Percentiles rank a stretch among this genome's conserved stretches.
phyloP scores from a whole-genome alignment of 2,329 filamentous ascomycete species.

The Fusarium albidum region DNA sequence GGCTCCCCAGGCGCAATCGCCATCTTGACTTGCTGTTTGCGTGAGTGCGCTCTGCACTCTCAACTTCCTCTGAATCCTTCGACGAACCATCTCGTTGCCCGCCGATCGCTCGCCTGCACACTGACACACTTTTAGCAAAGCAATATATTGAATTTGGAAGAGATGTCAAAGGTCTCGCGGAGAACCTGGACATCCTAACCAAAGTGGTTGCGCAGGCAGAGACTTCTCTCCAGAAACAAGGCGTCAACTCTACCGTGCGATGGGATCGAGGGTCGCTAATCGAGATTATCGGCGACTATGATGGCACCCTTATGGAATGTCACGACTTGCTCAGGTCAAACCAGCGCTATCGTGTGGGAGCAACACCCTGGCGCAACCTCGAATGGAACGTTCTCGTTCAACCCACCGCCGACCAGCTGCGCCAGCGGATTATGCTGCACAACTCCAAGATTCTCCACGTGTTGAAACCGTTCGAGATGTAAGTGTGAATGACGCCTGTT shows the following conservation, averaged over 20 bases:
- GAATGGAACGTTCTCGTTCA: conserved; percentile 49
- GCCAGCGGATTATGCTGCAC: conserved; percentile 44
- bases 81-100: neutral
- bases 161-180: conserved; percentile 42
- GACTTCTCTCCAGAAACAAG: conserved; percentile 37
- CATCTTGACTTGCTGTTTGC: neutral
- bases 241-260: conserved; percentile 28
- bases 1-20: conserved; percentile 21
- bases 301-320: conserved; percentile 45
- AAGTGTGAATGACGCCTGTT: conserved; percentile 8
- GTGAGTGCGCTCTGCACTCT: conserved; percentile 1
- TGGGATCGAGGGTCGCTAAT: conserved; percentile 37
- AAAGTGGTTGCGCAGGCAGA: conserved; percentile 41
- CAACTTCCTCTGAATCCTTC: neutral
- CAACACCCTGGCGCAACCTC: conserved; percentile 43
- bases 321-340: conserved; percentile 41
- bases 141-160: conserved; percentile 46
- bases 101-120: neutral
- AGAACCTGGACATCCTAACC: conserved; percentile 44
- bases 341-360: conserved; percentile 37
- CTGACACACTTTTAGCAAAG: conserved; percentile 33
- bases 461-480: conserved; percentile 49
- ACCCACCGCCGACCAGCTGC: conserved; percentile 43
- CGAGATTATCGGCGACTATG: conserved; percentile 45
- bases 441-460: conserved; percentile 46